Evolutionary conservation across 306 rosid genomes (phyloP).

Genomic region (Cucumis hystrix): DNA sequence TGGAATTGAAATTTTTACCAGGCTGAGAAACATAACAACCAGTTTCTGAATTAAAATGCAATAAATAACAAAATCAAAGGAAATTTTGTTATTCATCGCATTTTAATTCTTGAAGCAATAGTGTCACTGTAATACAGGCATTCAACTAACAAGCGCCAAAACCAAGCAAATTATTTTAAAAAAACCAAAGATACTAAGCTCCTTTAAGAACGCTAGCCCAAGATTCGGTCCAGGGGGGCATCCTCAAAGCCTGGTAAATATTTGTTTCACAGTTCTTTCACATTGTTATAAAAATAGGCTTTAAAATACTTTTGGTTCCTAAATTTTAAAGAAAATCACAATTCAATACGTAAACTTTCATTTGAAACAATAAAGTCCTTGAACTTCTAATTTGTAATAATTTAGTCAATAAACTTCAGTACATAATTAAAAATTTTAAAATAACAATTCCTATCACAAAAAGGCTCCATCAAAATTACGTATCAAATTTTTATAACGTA

Average conservation of each 20-base stretch:
- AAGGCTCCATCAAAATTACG: neutral
- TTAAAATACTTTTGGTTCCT: too few relatives aligned
- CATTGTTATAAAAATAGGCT: neutral
- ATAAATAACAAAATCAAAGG: neutral
- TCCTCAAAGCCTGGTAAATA: neutral
- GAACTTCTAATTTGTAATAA: too few relatives aligned
- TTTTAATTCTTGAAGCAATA: neutral
- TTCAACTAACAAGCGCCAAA: neutral
- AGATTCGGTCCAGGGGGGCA: neutral
- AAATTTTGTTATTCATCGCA: neutral
- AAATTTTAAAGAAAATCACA: too few relatives aligned
- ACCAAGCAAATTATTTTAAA: too few relatives aligned
- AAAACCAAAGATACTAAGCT: too few relatives aligned
- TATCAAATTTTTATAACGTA: neutral
- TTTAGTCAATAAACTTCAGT: too few relatives aligned
- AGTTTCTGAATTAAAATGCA: neutral
- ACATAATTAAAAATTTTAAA: too few relatives aligned
- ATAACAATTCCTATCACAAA: neutral
- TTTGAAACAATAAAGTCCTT: too few relatives aligned
- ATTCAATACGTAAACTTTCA: too few relatives aligned
- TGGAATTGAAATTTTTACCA: constrained; percentile 6
- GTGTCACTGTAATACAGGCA: neutral
- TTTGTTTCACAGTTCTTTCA: neutral
- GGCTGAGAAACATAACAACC: neutral
- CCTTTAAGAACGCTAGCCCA: neutral